These are phyloP conservation scores for Keithomyces neogunnii DNA, from an alignment of 2,329 filamentous ascomycete genomes.

Conservation along the genomic window DNA sequence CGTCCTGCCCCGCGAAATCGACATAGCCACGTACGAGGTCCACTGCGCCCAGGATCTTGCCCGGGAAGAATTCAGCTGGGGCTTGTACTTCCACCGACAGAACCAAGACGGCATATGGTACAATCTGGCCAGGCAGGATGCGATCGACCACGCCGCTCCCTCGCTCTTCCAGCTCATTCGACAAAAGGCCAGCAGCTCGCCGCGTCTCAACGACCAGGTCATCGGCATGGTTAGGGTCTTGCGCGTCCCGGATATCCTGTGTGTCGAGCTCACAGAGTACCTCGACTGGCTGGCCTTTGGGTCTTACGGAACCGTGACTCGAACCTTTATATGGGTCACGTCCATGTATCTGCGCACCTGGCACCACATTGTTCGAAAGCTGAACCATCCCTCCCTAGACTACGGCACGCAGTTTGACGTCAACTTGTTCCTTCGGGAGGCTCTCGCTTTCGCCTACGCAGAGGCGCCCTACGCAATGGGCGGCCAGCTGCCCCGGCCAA, in stretches of 20 bases:
- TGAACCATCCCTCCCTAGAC: neutral
- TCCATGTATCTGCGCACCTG: slow-evolving; percentile 19
- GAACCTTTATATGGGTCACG: slow-evolving; percentile 22
- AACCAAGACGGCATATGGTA: slow-evolving; percentile 20
- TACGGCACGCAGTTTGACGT: slow-evolving; percentile 16
- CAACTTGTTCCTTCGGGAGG: slow-evolving; percentile 18
- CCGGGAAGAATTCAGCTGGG: slow-evolving; percentile 26
- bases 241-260: slow-evolving; percentile 11
- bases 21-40: slow-evolving; percentile 12
- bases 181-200: slow-evolving; percentile 14
- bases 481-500: slow-evolving; percentile 22
- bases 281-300: slow-evolving; percentile 23
- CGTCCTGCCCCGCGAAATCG: slow-evolving; percentile 7
- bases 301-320: slow-evolving; percentile 14
- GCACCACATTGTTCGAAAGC: slow-evolving; percentile 12
- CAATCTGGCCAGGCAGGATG: slow-evolving; percentile 1
- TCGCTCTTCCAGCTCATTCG: slow-evolving; percentile 13
- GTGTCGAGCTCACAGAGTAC: slow-evolving; percentile 17
- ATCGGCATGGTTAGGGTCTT: slow-evolving; percentile 23
- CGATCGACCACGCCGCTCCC: neutral
- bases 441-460: slow-evolving; percentile 20
- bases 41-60: slow-evolving; percentile 11
- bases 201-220: slow-evolving; percentile 18
- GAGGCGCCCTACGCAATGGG: slow-evolving; percentile 19
- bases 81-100: slow-evolving; percentile 25